Evolutionary conservation across 1,284 basidiomycete species (phyloP).

Genomic region (Sanghuangporus sanghuang): DNA sequence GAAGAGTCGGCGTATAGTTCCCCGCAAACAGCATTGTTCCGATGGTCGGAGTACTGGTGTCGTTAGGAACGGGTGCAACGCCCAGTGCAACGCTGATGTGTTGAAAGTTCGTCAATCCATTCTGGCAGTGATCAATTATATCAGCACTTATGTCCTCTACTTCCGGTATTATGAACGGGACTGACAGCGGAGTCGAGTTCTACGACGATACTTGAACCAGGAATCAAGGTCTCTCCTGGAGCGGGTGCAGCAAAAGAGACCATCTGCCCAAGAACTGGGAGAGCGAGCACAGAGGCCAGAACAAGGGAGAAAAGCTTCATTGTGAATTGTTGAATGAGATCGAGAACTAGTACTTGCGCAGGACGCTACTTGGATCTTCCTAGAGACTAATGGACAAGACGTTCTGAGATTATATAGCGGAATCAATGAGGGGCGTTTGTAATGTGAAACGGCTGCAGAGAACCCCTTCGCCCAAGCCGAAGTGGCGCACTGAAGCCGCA

Average conservation of each 20-base stretch:
- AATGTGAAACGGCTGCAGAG: background rate
- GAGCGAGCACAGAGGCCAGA: background rate
- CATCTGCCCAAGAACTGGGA: slow-evolving; percentile 9
- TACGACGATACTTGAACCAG: slow-evolving; percentile 1
- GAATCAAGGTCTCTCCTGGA: slow-evolving; percentile 3
- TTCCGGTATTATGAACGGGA: background rate
- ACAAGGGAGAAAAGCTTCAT: slow-evolving; percentile 4
- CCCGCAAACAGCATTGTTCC: slow-evolving; percentile 13
- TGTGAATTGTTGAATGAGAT: no score
- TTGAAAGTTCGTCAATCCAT: slow-evolving; percentile 13
- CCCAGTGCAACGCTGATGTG: slow-evolving; percentile 15
- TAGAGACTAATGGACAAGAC: background rate
- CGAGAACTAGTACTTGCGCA: background rate
- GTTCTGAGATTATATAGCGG: background rate
- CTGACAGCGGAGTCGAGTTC: slow-evolving; percentile 10
- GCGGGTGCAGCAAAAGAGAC: slow-evolving; percentile 11
- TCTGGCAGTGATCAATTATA: background rate
- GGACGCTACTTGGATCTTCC: background rate
- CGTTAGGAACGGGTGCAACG: background rate
- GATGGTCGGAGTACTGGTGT: background rate
- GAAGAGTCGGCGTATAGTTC: slow-evolving; percentile 5
- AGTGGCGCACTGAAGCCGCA: background rate
- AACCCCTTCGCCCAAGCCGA: background rate
- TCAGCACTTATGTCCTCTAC: background rate
- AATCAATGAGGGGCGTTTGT: background rate